A percentile compares a stretch with the other conserved stretches of the same genome.
Evolutionary conservation across 345 rosid species (phyloP).

Genomic region (Pistacia atlantica): DNA sequence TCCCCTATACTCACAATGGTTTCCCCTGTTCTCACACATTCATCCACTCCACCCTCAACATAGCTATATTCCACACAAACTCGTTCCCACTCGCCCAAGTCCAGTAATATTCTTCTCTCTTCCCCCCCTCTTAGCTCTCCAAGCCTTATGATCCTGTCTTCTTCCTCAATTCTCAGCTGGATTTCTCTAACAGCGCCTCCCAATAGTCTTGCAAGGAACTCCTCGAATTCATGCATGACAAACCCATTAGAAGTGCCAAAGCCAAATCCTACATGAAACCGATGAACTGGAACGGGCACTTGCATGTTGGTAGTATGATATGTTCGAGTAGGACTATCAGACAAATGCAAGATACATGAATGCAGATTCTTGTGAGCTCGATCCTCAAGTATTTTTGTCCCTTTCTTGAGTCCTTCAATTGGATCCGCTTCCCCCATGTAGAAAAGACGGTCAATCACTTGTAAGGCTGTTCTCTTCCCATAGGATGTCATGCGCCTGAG

Average conservation of each 20-base stretch:
- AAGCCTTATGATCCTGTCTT: conserved; percentile 49
- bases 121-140: conserved; percentile 71
- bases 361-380: conserved; percentile 73
- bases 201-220: conserved; percentile 56
- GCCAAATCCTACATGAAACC: conserved; percentile 79
- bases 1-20: conserved; percentile 45
- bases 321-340: conserved; percentile 62
- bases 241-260: conserved; percentile 68
- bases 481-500: conserved; percentile 82
- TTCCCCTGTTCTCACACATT: conserved; percentile 63
- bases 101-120: conserved; percentile 62
- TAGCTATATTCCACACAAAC: conserved; percentile 70
- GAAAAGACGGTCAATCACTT: conserved; percentile 84
- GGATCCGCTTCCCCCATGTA: conserved; percentile 79
- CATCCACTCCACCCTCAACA: conserved; percentile 58
- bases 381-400: conserved; percentile 73
- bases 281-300: conserved; percentile 56
- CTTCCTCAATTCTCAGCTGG: conserved; percentile 70
- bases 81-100: conserved; percentile 45
- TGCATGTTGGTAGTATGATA: conserved; percentile 49
- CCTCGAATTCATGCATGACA: conserved; percentile 83
- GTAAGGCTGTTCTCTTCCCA: conserved; percentile 74
- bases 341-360: conserved; percentile 68
- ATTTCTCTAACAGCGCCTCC: conserved; percentile 64
- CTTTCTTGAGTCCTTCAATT: conserved; percentile 75